Evolutionary conservation across 2,329 filamentous ascomycete species (phyloP).

Genomic region (Alternaria arborescens): DNA sequence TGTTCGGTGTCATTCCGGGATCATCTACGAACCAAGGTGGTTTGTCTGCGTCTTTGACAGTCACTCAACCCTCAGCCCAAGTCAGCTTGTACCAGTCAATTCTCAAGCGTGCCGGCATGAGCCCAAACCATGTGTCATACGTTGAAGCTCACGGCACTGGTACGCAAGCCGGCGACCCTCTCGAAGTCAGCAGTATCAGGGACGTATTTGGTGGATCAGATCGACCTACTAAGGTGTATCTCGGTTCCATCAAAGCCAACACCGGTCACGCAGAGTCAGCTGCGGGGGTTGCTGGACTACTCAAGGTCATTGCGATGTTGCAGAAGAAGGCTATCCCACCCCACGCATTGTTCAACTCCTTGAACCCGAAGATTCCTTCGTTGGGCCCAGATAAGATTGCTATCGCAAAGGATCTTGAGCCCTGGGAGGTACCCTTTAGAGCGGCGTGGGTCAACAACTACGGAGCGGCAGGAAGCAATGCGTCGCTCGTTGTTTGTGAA

Average conservation of each 20-base stretch:
- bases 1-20: conserved; percentile 56
- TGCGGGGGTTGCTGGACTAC: conserved; percentile 43
- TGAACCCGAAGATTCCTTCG: conserved; percentile 30
- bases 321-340: conserved; percentile 22
- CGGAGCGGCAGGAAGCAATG: conserved; percentile 12
- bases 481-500: conserved; percentile 12
- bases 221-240: conserved; percentile 11
- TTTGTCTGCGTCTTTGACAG: conserved; percentile 21
- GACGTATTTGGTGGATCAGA: conserved; percentile 17
- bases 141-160: conserved; percentile 32
- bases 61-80: conserved; percentile 24
- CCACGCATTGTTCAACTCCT: conserved; percentile 23
- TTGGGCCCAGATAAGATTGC: conserved; percentile 9
- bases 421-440: conserved; percentile 8
- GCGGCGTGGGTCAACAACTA: conserved; percentile 11
- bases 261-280: conserved; percentile 49
- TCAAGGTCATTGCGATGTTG: conserved; percentile 32
- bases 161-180: conserved; percentile 26
- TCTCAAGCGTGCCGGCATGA: conserved; percentile 16
- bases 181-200: conserved; percentile 21
- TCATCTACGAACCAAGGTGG: conserved; percentile 24
- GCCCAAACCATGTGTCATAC: conserved; percentile 16
- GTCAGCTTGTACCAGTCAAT: conserved; percentile 21
- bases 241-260: conserved; percentile 47
- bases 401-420: conserved; percentile 10